Evolutionary conservation across 2,329 filamentous ascomycete genomes (phyloP), one percentile per base, ranked within the genome.

Genomic region (Colletotrichum sp.): DNA sequence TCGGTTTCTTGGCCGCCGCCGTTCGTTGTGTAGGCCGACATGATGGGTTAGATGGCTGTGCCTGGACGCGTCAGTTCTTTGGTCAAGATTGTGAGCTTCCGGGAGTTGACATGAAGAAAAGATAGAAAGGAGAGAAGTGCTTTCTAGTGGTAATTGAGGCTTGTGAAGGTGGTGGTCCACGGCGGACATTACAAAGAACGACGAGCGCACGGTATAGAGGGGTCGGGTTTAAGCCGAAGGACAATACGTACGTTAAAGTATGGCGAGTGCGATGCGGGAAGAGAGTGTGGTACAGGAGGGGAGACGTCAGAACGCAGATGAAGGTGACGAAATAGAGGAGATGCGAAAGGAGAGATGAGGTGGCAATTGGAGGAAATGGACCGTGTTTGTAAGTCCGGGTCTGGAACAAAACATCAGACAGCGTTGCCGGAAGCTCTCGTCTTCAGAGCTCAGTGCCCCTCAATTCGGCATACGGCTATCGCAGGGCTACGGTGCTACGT

Each of bases 1-100:
- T 98, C 95, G 80, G 90, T 89, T 80, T 92, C 88, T 78, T 87
- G 83, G 79, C 85, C 87, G 80, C 85, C 85, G 77, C 85, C 85
- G 79, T 86, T 86, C 79, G 74, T 72, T 60, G 65, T 71, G 71
- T 78, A 77, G 39, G 75, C 71, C 60, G 77, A 78, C 78, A 79
- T 79, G 59, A 44, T 66, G 69, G 63, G 24, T 24, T 52, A 21
- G n/a, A 10, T 21, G 18, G n/a, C 21, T 21, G 28, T 21, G 9
- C 12, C 30, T 39, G 44, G 32, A 13, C 26, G 55, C 21, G 24
- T 8, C 34, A 64, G 32, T 32, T 21, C 24, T 39, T 15, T 28
- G 39, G 32, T 44, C 44, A 44, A 28, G 18, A 16, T 28, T n/a
- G 28, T 64, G n/a, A 16, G 18, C 36, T 52, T 15, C 15, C 28